phyloP scores from a whole-genome alignment of 2,329 filamentous ascomycete genomes.

The Tricladium varicosporioides region DNA sequence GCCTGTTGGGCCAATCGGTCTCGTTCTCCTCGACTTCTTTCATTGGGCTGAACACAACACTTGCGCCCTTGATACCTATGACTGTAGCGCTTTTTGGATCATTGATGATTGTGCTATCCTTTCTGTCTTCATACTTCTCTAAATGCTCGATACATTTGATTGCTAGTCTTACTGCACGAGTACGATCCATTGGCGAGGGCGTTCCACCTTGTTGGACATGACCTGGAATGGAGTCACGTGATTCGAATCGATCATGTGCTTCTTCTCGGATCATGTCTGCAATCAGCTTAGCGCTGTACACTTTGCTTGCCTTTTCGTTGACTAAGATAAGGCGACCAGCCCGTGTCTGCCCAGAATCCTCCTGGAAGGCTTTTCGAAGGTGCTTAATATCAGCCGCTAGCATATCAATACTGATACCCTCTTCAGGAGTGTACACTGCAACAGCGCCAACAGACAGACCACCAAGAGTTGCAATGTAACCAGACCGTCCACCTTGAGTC shows the following conservation, averaged over 20 bases:
- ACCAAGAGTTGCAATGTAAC: conserved; percentile 88
- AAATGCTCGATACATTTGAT: conserved; percentile 94
- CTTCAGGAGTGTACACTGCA: conserved; percentile 94
- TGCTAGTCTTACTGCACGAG: conserved; percentile 84
- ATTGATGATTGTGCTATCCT: conserved; percentile 64
- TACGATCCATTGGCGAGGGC: conserved; percentile 93
- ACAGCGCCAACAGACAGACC: conserved; percentile 89
- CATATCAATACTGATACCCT: conserved; percentile 93
- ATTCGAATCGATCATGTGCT: conserved; percentile 87
- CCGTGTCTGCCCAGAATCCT: conserved; percentile 83
- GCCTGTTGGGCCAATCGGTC: conserved; percentile 89
- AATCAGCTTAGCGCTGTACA: conserved; percentile 90
- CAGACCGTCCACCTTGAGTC: conserved; percentile 91
- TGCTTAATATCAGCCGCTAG: conserved; percentile 86
- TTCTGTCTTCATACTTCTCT: conserved; percentile 69
- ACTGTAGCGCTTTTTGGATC: conserved; percentile 75
- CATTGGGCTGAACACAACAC: conserved; percentile 85
- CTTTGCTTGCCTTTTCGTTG: conserved; percentile 89
- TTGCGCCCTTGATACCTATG: conserved; percentile 89
- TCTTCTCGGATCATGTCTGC: conserved; percentile 95
- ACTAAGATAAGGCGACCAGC: conserved; percentile 94
- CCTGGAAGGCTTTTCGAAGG: conserved; percentile 78
- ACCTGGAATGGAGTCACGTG: conserved; percentile 84
- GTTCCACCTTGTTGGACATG: conserved; percentile 94
- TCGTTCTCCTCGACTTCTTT: conserved; percentile 75